A percentile compares a stretch with the other conserved stretches of the same genome.
phyloP scores from a whole-genome alignment of 768 basidiomycete genomes.

The Candolleomyces eurysporus region DNA sequence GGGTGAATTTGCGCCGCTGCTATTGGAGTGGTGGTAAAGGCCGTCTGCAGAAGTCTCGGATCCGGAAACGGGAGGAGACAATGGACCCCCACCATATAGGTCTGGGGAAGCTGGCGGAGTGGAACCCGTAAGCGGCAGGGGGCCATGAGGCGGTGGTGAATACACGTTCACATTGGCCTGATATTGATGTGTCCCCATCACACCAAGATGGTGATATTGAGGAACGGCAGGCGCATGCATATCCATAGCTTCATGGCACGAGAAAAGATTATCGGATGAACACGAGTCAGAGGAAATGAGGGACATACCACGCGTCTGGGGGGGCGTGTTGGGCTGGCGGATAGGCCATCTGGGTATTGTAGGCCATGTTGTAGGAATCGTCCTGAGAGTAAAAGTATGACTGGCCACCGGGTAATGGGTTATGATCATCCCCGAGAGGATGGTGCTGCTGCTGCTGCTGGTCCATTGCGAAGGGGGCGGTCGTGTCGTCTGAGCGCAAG shows the following conservation, averaged over 20 bases:
- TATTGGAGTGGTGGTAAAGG: conserved; percentile 76
- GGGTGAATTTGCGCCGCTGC: conserved; percentile 74
- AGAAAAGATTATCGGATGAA: conserved; percentile 61
- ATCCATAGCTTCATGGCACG: conserved; percentile 61
- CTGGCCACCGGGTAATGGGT: conserved; percentile 33
- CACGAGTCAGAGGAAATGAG: conserved; percentile 52
- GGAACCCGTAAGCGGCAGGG: conserved; percentile 61
- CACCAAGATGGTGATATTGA: conserved; percentile 56
- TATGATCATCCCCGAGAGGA: conserved; percentile 49
- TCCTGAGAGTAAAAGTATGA: conserved; percentile 53
- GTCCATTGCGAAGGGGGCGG: conserved; percentile 41
- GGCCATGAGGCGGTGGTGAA: conserved; percentile 65
- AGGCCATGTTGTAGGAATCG: conserved; percentile 50
- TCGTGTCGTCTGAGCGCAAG: conserved; percentile 27
- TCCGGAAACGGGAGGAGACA: conserved; percentile 85
- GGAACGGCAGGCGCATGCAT: conserved; percentile 51
- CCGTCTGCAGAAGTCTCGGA: conserved; percentile 88
- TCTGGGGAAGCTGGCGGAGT: conserved; percentile 71
- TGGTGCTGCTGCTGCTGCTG: conserved; percentile 36
- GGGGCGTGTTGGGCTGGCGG: conserved; percentile 56
- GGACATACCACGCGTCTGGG: conserved; percentile 73
- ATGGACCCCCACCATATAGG: conserved; percentile 62
- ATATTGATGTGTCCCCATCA: conserved; percentile 71
- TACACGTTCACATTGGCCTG: conserved; percentile 50
- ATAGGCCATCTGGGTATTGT: conserved; percentile 55